Percentiles rank a stretch among this genome's conserved stretches.
phyloP scores from a whole-genome alignment of 345 rosid species.

The Gynandropsis gynandra region DNA sequence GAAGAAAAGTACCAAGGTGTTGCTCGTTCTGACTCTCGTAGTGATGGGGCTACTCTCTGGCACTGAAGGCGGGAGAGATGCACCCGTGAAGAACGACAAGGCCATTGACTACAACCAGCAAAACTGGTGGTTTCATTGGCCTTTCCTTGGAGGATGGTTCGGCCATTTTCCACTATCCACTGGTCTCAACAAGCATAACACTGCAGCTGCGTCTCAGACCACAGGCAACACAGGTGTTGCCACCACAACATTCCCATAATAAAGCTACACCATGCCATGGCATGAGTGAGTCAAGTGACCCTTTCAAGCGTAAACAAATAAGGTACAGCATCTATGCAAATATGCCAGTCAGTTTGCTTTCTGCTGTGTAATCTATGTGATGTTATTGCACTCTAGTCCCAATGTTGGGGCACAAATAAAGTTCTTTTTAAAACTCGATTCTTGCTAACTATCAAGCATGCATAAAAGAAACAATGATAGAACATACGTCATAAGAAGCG shows the following conservation, averaged over 20 bases:
- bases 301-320: neutral
- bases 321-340: neutral
- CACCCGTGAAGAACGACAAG: conserved; percentile 2
- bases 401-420: conserved; percentile 4
- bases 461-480: neutral
- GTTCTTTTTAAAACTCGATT: neutral
- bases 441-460: conserved; percentile 12
- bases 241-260: conserved; percentile 11
- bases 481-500: neutral
- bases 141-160: neutral
- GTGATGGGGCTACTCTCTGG: conserved; percentile 10
- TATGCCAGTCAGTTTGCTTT: neutral
- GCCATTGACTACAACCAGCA: conserved; percentile 5
- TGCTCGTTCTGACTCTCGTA: conserved; percentile 3
- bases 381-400: too few relatives aligned
- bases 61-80: conserved; percentile 15
- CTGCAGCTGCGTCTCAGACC: neutral
- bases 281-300: neutral
- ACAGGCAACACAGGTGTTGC: conserved; percentile 2
- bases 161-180: neutral
- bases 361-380: neutral
- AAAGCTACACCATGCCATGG: neutral
- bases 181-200: conserved; percentile 5
- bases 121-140: conserved; percentile 3
- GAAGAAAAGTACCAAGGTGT: conserved; percentile 6